These are phyloP conservation scores for Dryas drummondii DNA, from an alignment of 306 rosid genomes.

Conservation along the genomic window DNA sequence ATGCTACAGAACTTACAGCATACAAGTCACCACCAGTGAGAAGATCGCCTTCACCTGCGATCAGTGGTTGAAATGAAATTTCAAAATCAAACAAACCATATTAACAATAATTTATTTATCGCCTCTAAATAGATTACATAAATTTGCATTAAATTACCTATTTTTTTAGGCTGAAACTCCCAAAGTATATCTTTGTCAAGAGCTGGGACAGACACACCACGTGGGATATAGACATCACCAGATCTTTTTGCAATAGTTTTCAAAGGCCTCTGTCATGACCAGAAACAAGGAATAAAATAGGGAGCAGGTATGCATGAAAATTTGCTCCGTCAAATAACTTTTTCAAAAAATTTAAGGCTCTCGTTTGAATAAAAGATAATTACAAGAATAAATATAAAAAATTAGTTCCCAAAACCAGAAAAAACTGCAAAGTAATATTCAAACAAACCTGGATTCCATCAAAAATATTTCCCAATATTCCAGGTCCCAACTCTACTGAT, in stretches of 20 bases:
- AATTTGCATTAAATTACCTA: conserved; percentile 47
- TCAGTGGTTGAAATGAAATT: conserved; percentile 20
- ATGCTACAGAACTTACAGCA: conserved; percentile 64
- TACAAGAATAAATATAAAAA: background rate
- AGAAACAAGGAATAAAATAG: background rate
- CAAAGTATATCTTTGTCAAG: conserved; percentile 94
- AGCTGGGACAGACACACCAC: conserved; percentile 96
- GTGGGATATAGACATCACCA: conserved; percentile 98
- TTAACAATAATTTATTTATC: background rate
- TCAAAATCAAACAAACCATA: conserved; percentile 6
- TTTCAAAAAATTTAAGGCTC: background rate
- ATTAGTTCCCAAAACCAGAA: background rate
- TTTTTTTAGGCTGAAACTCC: conserved; percentile 91
- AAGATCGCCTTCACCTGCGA: conserved; percentile 88
- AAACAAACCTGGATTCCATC: conserved; percentile 95
- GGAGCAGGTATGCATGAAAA: background rate
- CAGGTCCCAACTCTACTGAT: conserved; percentile 99
- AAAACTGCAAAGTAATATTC: conserved; percentile 13
- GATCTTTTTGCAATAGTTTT: conserved; percentile 93
- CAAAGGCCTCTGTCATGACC: conserved; percentile 73
- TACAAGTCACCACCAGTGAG: conserved; percentile 95
- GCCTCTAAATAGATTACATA: background rate
- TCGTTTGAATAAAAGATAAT: background rate
- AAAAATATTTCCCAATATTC: conserved; percentile 93
- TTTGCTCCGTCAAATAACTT: background rate